Conservation (phyloP, 768 basidiomycete species). For the Termitomyces titanicus region DNA sequence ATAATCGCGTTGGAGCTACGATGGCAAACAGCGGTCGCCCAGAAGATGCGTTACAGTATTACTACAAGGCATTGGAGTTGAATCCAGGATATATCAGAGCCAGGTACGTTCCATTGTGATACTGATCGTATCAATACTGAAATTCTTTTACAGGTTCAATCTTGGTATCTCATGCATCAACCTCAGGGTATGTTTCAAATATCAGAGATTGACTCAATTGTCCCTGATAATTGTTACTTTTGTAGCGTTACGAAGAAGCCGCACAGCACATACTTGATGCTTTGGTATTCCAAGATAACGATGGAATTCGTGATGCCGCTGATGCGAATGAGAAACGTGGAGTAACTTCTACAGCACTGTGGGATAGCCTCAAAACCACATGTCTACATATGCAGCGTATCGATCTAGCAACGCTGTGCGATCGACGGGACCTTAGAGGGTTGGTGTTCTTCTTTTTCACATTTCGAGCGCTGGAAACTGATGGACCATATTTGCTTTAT, state of each 20-base stretch:
- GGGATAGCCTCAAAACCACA: slow-evolving; percentile 85
- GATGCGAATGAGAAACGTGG: slow-evolving; percentile 55
- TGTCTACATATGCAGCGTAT: slow-evolving; percentile 77
- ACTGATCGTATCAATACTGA: neutral
- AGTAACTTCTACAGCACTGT: slow-evolving; percentile 73
- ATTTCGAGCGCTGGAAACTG: neutral
- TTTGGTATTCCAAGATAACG: slow-evolving; percentile 83
- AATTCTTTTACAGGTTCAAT: slow-evolving; percentile 67
- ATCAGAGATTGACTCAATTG: neutral
- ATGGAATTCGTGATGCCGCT: slow-evolving; percentile 53
- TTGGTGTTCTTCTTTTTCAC: slow-evolving; percentile 18
- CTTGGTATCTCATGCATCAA: slow-evolving; percentile 91
- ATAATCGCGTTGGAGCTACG: slow-evolving; percentile 92
- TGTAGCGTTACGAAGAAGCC: slow-evolving; percentile 81
- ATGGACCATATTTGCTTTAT: neutral
- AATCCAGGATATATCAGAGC: slow-evolving; percentile 91
- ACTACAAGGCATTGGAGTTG: slow-evolving; percentile 79
- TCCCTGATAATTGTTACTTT: neutral
- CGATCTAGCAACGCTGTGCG: slow-evolving; percentile 76
- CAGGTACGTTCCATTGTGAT: slow-evolving; percentile 40
- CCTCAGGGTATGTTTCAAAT: slow-evolving; percentile 53
- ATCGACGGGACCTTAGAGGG: slow-evolving; percentile 67
- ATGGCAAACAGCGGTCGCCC: slow-evolving; percentile 86
- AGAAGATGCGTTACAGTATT: slow-evolving; percentile 82
- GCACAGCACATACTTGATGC: slow-evolving; percentile 87